These are phyloP conservation scores for Venturia pyrina DNA, from an alignment of 2,329 filamentous ascomycete species.

Conservation along the genomic window DNA sequence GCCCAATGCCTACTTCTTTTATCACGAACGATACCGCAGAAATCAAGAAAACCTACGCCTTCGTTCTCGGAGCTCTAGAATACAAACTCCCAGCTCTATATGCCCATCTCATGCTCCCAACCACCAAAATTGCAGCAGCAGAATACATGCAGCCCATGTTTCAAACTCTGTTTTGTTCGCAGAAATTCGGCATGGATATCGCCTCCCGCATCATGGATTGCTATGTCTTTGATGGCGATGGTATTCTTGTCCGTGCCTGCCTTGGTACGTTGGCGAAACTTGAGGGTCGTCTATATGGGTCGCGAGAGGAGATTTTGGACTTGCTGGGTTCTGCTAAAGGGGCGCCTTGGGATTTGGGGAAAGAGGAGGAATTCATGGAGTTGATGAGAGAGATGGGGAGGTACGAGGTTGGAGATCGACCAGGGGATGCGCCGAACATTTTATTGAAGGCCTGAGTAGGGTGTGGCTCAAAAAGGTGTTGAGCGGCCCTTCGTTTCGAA, in stretches of 20 bases:
- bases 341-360: slow-evolving; percentile 16
- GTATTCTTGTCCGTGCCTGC: slow-evolving; percentile 58
- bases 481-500: too few species aligned
- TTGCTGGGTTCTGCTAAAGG: slow-evolving; percentile 25
- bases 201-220: slow-evolving; percentile 70
- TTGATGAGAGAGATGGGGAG: slow-evolving; percentile 26
- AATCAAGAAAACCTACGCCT: slow-evolving; percentile 57
- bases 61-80: slow-evolving; percentile 56
- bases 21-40: slow-evolving; percentile 60
- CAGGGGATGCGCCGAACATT: neutral
- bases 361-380: slow-evolving; percentile 31
- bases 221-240: slow-evolving; percentile 72
- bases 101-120: slow-evolving; percentile 48
- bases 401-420: neutral
- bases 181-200: slow-evolving; percentile 57
- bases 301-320: slow-evolving; percentile 32
- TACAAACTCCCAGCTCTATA: slow-evolving; percentile 56
- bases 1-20: slow-evolving; percentile 64
- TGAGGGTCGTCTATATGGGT: slow-evolving; percentile 41
- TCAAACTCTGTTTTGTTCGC: slow-evolving; percentile 46
- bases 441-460: neutral
- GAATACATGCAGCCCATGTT: slow-evolving; percentile 52
- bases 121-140: slow-evolving; percentile 27
- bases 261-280: slow-evolving; percentile 52
- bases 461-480: too few species aligned